phyloP scores from a whole-genome alignment of 2,329 filamentous ascomycete species.

The Botrytis squamosa region DNA sequence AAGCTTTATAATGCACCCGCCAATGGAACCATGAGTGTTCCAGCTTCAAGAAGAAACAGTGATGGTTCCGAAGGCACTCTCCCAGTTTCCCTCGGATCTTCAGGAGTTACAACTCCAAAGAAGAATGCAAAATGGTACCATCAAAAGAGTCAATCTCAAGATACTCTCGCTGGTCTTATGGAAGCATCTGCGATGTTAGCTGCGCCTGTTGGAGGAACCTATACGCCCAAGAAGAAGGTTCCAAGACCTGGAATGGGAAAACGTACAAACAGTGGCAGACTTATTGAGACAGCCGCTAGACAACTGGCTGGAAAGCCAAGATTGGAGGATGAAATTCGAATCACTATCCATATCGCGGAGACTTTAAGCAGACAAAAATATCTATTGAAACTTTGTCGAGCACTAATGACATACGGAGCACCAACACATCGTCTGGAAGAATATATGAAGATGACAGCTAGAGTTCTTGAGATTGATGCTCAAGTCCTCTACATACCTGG shows the following conservation, averaged over 20 bases:
- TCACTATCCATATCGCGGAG: slow-evolving; percentile 60
- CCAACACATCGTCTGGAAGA: slow-evolving; percentile 90
- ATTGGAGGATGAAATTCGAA: slow-evolving; percentile 43
- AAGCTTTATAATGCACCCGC: slow-evolving; percentile 62
- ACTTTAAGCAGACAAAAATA: slow-evolving; percentile 80
- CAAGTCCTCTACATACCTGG: slow-evolving; percentile 89
- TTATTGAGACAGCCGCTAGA: slow-evolving; percentile 31
- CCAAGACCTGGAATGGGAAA: slow-evolving; percentile 34
- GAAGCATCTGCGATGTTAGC: slow-evolving; percentile 55
- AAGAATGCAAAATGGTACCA: slow-evolving; percentile 40
- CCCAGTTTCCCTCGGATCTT: slow-evolving; percentile 43
- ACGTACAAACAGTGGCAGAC: slow-evolving; percentile 31
- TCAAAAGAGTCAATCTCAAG: slow-evolving; percentile 45
- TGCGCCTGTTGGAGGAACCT: slow-evolving; percentile 46
- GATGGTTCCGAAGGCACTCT: slow-evolving; percentile 40
- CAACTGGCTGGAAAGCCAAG: slow-evolving; percentile 32
- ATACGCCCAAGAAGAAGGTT: slow-evolving; percentile 37
- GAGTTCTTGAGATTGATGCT: slow-evolving; percentile 84
- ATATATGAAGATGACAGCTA: slow-evolving; percentile 85
- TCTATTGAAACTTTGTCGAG: slow-evolving; percentile 78
- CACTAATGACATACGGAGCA: slow-evolving; percentile 86
- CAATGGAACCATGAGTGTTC: slow-evolving; percentile 26
- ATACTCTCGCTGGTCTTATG: slow-evolving; percentile 51
- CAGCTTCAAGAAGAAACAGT: slow-evolving; percentile 32
- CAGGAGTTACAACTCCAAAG: slow-evolving; percentile 41